phyloP scores from a whole-genome alignment of 139 green algal genomes.

The Coelastrella sp. region DNA sequence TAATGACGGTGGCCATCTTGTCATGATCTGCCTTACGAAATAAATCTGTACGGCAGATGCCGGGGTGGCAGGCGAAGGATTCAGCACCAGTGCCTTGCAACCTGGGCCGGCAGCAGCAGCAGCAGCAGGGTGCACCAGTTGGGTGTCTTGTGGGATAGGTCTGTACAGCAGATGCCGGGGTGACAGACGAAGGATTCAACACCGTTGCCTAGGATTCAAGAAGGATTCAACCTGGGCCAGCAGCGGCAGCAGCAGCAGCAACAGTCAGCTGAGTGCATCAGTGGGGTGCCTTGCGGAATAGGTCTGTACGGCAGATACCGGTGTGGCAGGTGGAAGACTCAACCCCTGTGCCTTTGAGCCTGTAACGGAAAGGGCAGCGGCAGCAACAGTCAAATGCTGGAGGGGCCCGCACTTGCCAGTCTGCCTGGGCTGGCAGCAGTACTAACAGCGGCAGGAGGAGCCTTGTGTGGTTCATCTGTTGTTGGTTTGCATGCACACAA shows the following conservation, averaged over 20 bases:
- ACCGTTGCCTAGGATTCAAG: constrained; percentile 12
- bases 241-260: not conserved
- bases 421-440: too few species aligned
- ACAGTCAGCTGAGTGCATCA: not conserved
- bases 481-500: too few species aligned
- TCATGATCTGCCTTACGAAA: constrained; percentile 18
- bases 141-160: not conserved
- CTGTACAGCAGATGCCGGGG: not conserved
- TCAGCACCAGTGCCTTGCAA: constrained; percentile 18
- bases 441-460: too few species aligned
- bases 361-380: not conserved
- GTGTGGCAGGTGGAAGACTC: constrained; percentile 6
- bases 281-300: not conserved
- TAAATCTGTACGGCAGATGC: constrained; percentile 8
- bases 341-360: constrained; percentile 11
- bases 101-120: too few species aligned
- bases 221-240: not conserved
- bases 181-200: constrained; percentile 17
- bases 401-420: too few species aligned
- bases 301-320: not conserved
- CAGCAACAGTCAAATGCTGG: not conserved
- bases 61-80: constrained; percentile 5
- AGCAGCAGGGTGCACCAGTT: not conserved
- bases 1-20: constrained; percentile 21
- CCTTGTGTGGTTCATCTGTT: too few species aligned